These are phyloP conservation scores for Alternaria postmessia DNA, from an alignment of 2,329 filamentous ascomycete genomes.

Conservation along the genomic window DNA sequence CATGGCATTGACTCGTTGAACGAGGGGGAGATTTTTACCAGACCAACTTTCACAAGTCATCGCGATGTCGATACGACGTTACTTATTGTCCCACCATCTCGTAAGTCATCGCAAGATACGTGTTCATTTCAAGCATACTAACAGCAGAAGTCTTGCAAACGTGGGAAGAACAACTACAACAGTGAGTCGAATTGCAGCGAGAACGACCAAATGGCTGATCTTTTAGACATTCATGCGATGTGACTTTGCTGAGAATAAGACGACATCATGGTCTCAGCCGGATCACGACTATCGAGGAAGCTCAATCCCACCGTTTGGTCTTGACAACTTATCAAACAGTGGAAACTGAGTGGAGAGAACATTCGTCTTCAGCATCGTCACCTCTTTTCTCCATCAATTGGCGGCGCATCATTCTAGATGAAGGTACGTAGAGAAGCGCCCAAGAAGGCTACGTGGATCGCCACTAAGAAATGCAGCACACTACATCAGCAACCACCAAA, in stretches of 20 bases:
- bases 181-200: neutral
- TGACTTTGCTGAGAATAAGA: neutral
- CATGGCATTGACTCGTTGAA: neutral
- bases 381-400: constrained; percentile 41
- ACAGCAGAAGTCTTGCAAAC: neutral
- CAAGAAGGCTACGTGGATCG: neutral
- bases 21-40: neutral
- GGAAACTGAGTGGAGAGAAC: neutral
- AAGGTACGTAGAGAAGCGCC: constrained; percentile 3
- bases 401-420: constrained; percentile 52
- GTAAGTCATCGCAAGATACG: neutral
- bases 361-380: neutral
- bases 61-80: neutral
- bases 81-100: neutral
- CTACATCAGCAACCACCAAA: constrained; percentile 38
- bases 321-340: constrained; percentile 24
- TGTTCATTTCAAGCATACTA: neutral
- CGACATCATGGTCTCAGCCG: neutral
- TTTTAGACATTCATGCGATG: neutral
- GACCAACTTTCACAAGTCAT: neutral
- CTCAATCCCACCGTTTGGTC: neutral
- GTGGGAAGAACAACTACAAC: neutral
- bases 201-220: neutral
- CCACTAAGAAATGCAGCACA: constrained; percentile 1
- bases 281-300: neutral